Conservation (phyloP, 768 basidiomycete genomes). For the Cyathus striatus region DNA sequence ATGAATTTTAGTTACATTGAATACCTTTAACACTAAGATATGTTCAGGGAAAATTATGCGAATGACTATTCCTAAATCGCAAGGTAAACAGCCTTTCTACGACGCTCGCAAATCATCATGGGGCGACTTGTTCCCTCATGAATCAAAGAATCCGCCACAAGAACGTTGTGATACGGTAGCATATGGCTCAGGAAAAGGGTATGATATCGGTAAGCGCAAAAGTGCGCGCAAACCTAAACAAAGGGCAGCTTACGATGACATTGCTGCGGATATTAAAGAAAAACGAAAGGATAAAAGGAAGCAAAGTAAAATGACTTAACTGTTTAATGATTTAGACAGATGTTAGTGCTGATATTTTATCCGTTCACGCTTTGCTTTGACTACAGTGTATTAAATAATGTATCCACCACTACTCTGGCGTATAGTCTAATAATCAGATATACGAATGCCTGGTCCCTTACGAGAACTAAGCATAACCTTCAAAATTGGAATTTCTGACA, state of each 20-base stretch:
- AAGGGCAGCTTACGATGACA: constrained; percentile 26
- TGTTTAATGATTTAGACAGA: no score
- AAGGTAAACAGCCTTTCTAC: constrained; percentile 93
- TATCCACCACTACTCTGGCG: neutral
- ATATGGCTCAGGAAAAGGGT: constrained; percentile 26
- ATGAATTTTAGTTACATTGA: constrained; percentile 7
- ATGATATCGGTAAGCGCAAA: constrained; percentile 54
- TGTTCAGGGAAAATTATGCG: constrained; percentile 87
- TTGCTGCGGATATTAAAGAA: constrained; percentile 34
- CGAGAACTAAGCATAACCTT: constrained; percentile 81
- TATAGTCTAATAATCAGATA: constrained; percentile 76
- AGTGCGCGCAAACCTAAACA: constrained; percentile 19
- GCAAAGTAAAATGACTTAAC: constrained; percentile 14
- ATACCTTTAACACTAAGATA: constrained; percentile 1
- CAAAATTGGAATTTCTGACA: constrained; percentile 66
- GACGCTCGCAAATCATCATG: constrained; percentile 91
- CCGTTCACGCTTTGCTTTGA: no score
- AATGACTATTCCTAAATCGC: constrained; percentile 85
- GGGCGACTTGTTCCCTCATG: constrained; percentile 95
- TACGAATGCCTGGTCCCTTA: constrained; percentile 85
- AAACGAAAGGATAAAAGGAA: constrained; percentile 26
- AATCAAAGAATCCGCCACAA: constrained; percentile 72
- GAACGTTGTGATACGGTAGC: constrained; percentile 38
- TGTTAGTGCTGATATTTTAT: no score
- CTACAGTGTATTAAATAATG: constrained; percentile 5